These are phyloP conservation scores for Leccinum rimulosum DNA, from an alignment of 768 basidiomycete genomes.

Conservation along the genomic window DNA sequence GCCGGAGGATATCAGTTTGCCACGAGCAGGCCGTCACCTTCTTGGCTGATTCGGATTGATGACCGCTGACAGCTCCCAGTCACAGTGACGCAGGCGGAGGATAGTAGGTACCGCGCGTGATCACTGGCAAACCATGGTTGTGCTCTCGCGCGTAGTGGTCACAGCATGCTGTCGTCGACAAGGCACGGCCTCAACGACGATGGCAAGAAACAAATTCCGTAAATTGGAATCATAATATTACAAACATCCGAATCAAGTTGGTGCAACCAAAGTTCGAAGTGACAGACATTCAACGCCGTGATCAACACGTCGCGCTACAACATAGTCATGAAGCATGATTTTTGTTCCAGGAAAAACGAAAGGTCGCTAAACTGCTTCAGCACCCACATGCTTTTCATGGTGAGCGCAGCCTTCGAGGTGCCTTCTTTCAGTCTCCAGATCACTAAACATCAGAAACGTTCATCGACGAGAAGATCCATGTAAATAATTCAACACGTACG, in stretches of 20 bases:
- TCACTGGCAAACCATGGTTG: no score
- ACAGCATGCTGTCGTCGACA: no score
- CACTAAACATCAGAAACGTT: constrained; percentile 3
- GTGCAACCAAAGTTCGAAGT: not conserved
- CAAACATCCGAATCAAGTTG: not conserved
- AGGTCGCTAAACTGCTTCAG: constrained; percentile 10
- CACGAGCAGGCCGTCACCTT: no score
- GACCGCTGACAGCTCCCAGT: no score
- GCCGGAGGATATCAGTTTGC: no score
- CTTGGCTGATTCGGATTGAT: no score
- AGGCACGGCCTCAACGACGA: no score
- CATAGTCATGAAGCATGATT: not conserved
- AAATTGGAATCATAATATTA: not conserved
- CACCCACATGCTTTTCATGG: not conserved
- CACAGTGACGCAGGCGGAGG: no score
- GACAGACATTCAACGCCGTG: not conserved
- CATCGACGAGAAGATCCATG: not conserved
- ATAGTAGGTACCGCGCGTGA: no score
- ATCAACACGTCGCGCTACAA: not conserved
- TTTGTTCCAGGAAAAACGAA: not conserved
- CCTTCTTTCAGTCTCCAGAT: constrained; percentile 9
- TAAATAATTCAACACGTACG: constrained; percentile 33
- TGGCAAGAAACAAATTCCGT: no score
- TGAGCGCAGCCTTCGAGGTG: constrained; percentile 13
- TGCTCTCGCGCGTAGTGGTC: no score